Conservation (phyloP, 805 yeast genomes). For the Lachancea sp. region DNA sequence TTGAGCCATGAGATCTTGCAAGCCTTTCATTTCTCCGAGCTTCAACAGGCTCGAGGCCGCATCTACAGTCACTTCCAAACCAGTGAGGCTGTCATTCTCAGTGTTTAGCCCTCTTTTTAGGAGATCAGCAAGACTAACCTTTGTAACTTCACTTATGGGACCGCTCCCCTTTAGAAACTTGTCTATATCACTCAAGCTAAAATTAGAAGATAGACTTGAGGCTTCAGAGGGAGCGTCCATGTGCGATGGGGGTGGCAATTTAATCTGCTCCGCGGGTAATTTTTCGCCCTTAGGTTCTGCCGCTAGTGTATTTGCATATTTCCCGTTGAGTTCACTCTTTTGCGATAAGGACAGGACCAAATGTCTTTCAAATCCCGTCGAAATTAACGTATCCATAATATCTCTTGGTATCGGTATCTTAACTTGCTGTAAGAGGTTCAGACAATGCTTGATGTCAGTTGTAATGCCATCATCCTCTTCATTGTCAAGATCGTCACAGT, state of each 20-base stretch:
- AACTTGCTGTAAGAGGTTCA: slow-evolving; percentile 1
- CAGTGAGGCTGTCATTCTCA: background rate
- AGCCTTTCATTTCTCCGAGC: background rate
- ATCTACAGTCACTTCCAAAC: slow-evolving; percentile 2
- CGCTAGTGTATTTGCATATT: no score
- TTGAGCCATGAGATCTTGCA: slow-evolving; percentile 4
- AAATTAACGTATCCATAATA: slow-evolving; percentile 7
- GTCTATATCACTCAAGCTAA: no score
- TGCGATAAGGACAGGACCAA: background rate
- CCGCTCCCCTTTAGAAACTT: background rate
- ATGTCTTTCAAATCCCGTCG: background rate
- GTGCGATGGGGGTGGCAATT: no score
- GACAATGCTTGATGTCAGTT: background rate
- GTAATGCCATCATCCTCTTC: slow-evolving; percentile 1
- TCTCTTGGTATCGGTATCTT: slow-evolving; percentile 5
- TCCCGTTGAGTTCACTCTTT: no score
- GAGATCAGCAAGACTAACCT: no score
- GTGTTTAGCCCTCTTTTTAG: background rate
- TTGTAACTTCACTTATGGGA: background rate
- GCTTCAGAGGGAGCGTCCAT: no score
- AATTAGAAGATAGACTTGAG: no score
- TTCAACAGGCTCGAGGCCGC: background rate
- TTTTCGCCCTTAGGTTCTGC: no score
- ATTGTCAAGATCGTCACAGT: slow-evolving; percentile 6
- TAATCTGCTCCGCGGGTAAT: no score